A percentile compares a stretch with the other conserved stretches of the same genome.
Evolutionary conservation across 495 filamentous ascomycete genomes (phyloP).

Genomic region (Pseudotulostoma volvatum): DNA sequence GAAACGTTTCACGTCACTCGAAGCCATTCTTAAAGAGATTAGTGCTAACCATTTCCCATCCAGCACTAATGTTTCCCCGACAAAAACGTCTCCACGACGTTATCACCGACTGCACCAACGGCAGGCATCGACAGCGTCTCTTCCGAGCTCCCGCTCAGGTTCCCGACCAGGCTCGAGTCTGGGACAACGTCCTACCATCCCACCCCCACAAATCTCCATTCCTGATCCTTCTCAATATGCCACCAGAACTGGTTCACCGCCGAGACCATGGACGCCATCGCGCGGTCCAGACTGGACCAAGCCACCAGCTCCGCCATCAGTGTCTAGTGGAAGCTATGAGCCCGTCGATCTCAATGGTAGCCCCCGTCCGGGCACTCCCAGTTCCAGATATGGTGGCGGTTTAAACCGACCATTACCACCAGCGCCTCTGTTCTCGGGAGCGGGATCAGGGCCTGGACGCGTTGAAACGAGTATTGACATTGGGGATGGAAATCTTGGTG

Average conservation of each 20-base stretch:
- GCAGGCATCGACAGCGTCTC: slow-evolving; percentile 1
- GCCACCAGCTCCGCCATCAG: slow-evolving; percentile 42
- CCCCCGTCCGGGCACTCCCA: slow-evolving; percentile 78
- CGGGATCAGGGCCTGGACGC: slow-evolving; percentile 13
- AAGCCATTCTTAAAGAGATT: slow-evolving; percentile 1
- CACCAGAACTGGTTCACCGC: slow-evolving; percentile 38
- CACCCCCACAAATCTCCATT: slow-evolving; percentile 30
- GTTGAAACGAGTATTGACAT: slow-evolving; percentile 33
- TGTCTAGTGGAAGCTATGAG: slow-evolving; percentile 55
- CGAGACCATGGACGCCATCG: slow-evolving; percentile 59
- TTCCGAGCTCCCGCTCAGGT: slow-evolving; percentile 8
- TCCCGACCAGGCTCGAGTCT: slow-evolving; percentile 41
- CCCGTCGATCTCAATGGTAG: slow-evolving; percentile 76
- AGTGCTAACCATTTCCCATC: slow-evolving; percentile 10
- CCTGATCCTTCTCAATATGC: slow-evolving; percentile 34
- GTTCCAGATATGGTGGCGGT: slow-evolving; percentile 70
- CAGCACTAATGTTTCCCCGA: slow-evolving; percentile 12
- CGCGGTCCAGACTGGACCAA: slow-evolving; percentile 48
- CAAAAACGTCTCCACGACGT: slow-evolving; percentile 20
- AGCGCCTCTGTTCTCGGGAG: slow-evolving; percentile 61
- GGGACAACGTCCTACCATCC: slow-evolving; percentile 36
- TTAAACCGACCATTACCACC: slow-evolving; percentile 79
- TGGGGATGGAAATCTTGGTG: slow-evolving; percentile 41
- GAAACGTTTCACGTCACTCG: neutral
- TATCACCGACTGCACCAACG: slow-evolving; percentile 5